Conservation (phyloP, 208 protist genomes). For the Giardia duodenalis region DNA sequence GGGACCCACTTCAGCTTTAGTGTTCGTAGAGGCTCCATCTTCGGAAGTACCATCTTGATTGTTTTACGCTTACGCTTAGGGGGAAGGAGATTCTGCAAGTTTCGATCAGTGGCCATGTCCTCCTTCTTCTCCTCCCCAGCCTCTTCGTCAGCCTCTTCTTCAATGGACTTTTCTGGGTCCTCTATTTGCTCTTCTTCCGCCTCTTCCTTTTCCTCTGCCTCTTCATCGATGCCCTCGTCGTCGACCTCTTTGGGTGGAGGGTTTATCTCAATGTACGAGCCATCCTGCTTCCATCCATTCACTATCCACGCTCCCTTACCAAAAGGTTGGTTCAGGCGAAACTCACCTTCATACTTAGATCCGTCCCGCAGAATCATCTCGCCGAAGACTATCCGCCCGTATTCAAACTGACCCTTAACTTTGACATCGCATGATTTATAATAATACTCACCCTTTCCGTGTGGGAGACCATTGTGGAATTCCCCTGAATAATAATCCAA, state of each 20-base stretch:
- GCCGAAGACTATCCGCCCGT: background rate
- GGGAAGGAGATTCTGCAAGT: background rate
- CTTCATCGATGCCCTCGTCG: slow-evolving; percentile 17
- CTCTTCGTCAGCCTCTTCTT: slow-evolving; percentile 30
- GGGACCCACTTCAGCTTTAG: slow-evolving; percentile 25
- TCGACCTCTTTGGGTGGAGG: background rate
- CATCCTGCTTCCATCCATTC: background rate
- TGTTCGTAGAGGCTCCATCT: background rate
- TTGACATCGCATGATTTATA: background rate
- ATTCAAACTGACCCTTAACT: background rate
- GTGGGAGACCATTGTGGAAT: slow-evolving; percentile 2
- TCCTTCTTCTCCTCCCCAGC: background rate
- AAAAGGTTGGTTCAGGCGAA: slow-evolving; percentile 24
- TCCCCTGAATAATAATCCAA: slow-evolving; percentile 29
- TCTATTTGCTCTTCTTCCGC: background rate
- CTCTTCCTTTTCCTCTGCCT: slow-evolving; percentile 19
- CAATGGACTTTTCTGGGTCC: background rate
- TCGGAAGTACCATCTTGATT: background rate
- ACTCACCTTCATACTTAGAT: background rate
- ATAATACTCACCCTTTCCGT: slow-evolving; percentile 23
- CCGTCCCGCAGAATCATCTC: slow-evolving; percentile 6
- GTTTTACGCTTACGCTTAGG: slow-evolving; percentile 24
- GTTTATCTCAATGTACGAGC: slow-evolving; percentile 23
- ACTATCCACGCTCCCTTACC: background rate
- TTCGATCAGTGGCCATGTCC: background rate